These are phyloP conservation scores for Sugiyamaella marilandica DNA, from an alignment of 805 yeast species.

Conservation along the genomic window DNA sequence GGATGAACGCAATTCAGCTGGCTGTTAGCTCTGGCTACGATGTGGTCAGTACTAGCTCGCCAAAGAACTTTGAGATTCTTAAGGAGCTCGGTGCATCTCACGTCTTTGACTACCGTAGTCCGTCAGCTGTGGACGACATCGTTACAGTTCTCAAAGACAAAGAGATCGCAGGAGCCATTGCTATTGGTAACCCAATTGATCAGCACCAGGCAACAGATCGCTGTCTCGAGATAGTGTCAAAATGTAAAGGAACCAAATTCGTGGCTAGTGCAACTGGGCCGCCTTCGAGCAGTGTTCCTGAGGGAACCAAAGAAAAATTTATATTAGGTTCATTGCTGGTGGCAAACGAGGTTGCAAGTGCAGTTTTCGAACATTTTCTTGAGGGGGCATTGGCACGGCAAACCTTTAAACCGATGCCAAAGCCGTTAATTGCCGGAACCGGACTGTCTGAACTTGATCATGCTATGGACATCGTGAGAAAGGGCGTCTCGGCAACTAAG, in stretches of 20 bases:
- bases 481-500: slow-evolving; percentile 9
- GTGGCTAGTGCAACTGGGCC: not conserved
- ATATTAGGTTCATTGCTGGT: not conserved
- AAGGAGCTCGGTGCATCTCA: slow-evolving; percentile 46
- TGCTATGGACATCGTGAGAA: not conserved
- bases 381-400: not conserved
- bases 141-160: not conserved
- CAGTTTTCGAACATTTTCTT: not conserved
- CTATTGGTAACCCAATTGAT: not conserved
- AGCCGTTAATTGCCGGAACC: slow-evolving; percentile 1
- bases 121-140: slow-evolving; percentile 41
- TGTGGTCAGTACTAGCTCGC: slow-evolving; percentile 48
- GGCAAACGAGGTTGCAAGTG: not conserved
- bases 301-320: slow-evolving; percentile 2
- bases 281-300: not conserved
- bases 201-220: not conserved
- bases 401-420: not conserved
- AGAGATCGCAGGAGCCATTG: slow-evolving; percentile 2
- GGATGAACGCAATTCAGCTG: slow-evolving; percentile 52
- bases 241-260: not conserved
- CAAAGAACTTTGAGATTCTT: slow-evolving; percentile 39
- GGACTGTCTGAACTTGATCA: not conserved
- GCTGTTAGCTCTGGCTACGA: slow-evolving; percentile 47
- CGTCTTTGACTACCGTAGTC: slow-evolving; percentile 42
- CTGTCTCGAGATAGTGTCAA: not conserved